Evolutionary conservation across 2,329 filamentous ascomycete species (phyloP).

Genomic region (Pestalotiopsis sp.): DNA sequence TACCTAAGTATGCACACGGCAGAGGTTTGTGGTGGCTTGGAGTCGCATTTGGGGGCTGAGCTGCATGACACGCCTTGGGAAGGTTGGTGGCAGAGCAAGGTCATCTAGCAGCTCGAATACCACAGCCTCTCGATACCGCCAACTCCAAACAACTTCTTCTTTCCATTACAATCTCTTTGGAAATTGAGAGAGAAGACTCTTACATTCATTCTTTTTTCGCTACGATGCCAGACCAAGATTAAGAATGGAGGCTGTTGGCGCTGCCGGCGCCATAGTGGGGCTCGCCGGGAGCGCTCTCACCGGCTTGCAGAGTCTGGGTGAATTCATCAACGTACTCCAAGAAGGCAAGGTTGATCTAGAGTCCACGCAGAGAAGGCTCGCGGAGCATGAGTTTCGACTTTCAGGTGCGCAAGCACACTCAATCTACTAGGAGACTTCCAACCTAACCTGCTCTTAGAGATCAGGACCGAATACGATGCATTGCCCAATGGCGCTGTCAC

Average conservation of each 20-base stretch:
- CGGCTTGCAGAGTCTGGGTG: background rate
- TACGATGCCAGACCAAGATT: background rate
- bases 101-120: background rate
- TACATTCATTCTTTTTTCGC: background rate
- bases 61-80: background rate
- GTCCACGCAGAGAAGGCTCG: background rate
- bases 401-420: background rate
- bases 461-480: background rate
- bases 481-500: background rate
- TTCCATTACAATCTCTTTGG: background rate
- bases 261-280: background rate
- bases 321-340: background rate
- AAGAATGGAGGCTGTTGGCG: background rate
- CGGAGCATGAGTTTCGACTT: background rate
- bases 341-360: background rate
- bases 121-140: background rate
- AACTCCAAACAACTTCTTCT: background rate
- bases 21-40: background rate
- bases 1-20: background rate
- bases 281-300: background rate
- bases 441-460: background rate
- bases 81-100: background rate
- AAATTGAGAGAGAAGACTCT: background rate
- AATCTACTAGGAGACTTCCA: background rate
- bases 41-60: background rate